These are phyloP conservation scores for Colletotrichum abscissum DNA, from an alignment of 2,329 filamentous ascomycete species.

Conservation along the genomic window DNA sequence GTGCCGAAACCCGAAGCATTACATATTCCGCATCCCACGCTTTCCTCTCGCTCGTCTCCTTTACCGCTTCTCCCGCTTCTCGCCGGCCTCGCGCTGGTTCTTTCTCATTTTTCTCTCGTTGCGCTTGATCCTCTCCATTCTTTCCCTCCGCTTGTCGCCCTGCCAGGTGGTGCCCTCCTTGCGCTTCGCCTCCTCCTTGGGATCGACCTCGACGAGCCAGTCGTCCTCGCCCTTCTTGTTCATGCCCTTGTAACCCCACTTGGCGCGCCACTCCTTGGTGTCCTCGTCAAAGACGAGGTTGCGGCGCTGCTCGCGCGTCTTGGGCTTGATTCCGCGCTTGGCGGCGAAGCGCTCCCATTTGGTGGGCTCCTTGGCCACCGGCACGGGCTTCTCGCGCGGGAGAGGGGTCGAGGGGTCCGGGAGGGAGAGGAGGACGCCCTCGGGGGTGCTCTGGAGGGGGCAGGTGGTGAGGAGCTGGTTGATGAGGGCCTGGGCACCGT, in stretches of 20 bases:
- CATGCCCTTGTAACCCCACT: conserved; percentile 94
- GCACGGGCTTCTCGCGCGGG: conserved; percentile 92
- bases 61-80: conserved; percentile 43
- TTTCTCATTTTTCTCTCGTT: conserved; percentile 78
- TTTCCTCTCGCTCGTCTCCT: neutral
- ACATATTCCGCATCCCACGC: conserved; percentile 1
- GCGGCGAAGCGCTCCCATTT: conserved; percentile 97
- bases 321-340: conserved; percentile 96
- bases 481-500: conserved; percentile 90
- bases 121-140: conserved; percentile 75
- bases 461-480: conserved; percentile 95
- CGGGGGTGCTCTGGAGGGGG: conserved; percentile 75
- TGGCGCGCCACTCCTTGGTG: conserved; percentile 88
- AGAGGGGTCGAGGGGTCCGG: conserved; percentile 77
- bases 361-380: conserved; percentile 82
- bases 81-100: conserved; percentile 63
- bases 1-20: conserved; percentile 25
- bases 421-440: conserved; percentile 82
- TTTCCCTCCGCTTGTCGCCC: conserved; percentile 72
- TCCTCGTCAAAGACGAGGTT: conserved; percentile 87
- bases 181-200: conserved; percentile 73
- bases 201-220: conserved; percentile 93
- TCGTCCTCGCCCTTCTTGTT: conserved; percentile 87
- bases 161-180: conserved; percentile 72
- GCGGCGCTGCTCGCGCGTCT: conserved; percentile 79